These are phyloP conservation scores for Fallopia convolvulus DNA, from an alignment of 148 eudicot genomes.

Conservation along the genomic window DNA sequence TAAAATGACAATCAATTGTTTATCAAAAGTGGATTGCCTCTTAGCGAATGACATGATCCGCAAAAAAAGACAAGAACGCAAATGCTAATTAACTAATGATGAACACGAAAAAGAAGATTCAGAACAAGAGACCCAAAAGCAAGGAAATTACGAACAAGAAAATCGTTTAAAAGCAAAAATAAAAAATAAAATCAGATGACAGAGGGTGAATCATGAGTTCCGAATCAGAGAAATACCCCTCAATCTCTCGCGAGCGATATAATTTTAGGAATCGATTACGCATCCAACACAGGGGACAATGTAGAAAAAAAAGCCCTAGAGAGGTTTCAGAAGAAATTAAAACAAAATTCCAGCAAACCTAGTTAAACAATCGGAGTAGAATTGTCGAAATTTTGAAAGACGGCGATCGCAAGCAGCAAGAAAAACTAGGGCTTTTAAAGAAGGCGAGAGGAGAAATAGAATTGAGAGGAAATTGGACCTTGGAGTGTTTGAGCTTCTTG, in stretches of 20 bases:
- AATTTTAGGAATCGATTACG: neutral
- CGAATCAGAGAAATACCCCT: neutral
- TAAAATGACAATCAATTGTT: neutral
- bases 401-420: neutral
- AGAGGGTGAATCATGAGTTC: neutral
- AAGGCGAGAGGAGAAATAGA: neutral
- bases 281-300: neutral
- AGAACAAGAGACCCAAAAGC: neutral
- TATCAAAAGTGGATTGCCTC: neutral
- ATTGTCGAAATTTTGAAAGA: neutral
- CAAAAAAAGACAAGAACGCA: neutral
- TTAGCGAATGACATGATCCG: neutral
- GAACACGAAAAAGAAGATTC: neutral
- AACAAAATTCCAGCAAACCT: neutral
- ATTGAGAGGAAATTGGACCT: slow-evolving; percentile 16
- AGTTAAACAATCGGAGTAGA: neutral
- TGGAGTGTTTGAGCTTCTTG: slow-evolving; percentile 26
- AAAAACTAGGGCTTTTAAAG: slow-evolving; percentile 3
- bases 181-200: neutral
- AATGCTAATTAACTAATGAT: neutral
- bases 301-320: neutral
- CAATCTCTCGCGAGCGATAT: neutral
- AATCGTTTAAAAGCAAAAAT: neutral
- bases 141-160: neutral
- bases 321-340: neutral